phyloP scores from a whole-genome alignment of 805 yeast genomes.

The Yamadazyma laniorum region DNA sequence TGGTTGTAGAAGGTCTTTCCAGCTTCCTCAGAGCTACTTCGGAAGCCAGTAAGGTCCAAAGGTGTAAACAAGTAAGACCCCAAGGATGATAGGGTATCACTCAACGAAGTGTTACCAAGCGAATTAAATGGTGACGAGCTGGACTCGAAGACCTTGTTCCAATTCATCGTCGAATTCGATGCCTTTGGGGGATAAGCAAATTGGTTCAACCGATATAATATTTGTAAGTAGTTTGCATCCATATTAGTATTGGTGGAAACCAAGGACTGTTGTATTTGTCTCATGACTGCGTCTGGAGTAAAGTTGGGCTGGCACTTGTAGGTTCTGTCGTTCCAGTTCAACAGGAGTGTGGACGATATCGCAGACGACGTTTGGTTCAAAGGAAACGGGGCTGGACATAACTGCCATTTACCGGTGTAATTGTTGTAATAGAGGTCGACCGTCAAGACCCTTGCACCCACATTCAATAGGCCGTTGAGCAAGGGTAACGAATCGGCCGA shows the following conservation, averaged over 20 bases:
- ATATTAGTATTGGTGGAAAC: conserved; percentile 29
- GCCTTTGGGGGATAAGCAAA: conserved; percentile 8
- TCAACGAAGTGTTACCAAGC: conserved; percentile 30
- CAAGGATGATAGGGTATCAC: conserved; percentile 21
- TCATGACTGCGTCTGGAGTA: conserved; percentile 23
- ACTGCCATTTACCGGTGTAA: conserved; percentile 44
- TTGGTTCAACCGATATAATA: conserved; percentile 18
- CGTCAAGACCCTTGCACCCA: conserved; percentile 47
- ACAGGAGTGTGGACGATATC: conserved; percentile 6
- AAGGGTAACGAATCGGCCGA: conserved; percentile 16
- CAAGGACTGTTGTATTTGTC: conserved; percentile 19
- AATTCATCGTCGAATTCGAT: conserved; percentile 6
- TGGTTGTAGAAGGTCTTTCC: conserved; percentile 20
- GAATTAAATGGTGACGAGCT: conserved; percentile 7
- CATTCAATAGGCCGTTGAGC: conserved; percentile 29
- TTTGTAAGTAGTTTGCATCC: conserved; percentile 31
- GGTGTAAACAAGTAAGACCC: conserved; percentile 28
- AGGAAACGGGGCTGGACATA: conserved; percentile 50
- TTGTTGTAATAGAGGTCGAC: conserved; percentile 60
- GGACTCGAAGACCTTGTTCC: conserved; percentile 8
- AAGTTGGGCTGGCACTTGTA: conserved; percentile 31
- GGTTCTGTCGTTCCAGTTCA: conserved; percentile 26
- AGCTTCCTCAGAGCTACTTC: background rate
- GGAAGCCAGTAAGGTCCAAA: conserved; percentile 16
- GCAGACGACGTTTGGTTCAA: conserved; percentile 19